Percentiles rank a stretch among this genome's conserved stretches.
These are phyloP conservation scores for Cardiospermum halicacabum DNA, from an alignment of 345 rosid species.

Conservation along the genomic window DNA sequence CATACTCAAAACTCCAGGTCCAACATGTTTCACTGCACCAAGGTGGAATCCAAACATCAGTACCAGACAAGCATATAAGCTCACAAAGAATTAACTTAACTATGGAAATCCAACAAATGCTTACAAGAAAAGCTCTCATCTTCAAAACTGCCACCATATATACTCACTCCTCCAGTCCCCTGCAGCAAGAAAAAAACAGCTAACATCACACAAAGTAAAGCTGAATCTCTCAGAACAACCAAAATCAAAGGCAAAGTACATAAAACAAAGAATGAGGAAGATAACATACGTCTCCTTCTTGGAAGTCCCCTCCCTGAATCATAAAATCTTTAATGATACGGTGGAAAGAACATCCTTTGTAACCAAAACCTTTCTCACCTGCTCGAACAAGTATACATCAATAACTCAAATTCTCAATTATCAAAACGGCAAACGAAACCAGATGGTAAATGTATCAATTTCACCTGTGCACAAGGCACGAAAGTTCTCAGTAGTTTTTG, in stretches of 20 bases:
- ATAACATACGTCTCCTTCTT: constrained; percentile 59
- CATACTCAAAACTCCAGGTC: constrained; percentile 90
- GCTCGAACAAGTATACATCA: constrained; percentile 15
- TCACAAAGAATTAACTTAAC: too few species aligned
- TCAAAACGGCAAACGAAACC: not conserved
- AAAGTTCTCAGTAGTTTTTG: constrained; percentile 82
- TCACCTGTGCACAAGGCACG: constrained; percentile 80
- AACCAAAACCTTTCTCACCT: constrained; percentile 89
- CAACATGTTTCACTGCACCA: constrained; percentile 81
- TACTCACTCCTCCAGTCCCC: constrained; percentile 95
- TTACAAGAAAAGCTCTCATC: constrained; percentile 78
- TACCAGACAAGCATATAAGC: not conserved
- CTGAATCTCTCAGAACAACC: not conserved
- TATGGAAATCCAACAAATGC: constrained; percentile 21
- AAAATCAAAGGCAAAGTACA: too few species aligned
- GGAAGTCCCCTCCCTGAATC: constrained; percentile 98
- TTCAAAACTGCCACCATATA: constrained; percentile 70
- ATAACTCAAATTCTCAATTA: constrained; percentile 12
- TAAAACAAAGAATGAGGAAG: constrained; percentile 6
- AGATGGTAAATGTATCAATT: constrained; percentile 13
- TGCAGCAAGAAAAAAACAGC: constrained; percentile 18
- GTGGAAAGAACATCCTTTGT: constrained; percentile 84
- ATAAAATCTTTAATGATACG: constrained; percentile 89
- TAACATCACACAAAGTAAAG: constrained; percentile 8
- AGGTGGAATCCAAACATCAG: constrained; percentile 8